These are phyloP conservation scores for Wallemia hederae DNA, from an alignment of 1,284 basidiomycete species.

Conservation along the genomic window DNA sequence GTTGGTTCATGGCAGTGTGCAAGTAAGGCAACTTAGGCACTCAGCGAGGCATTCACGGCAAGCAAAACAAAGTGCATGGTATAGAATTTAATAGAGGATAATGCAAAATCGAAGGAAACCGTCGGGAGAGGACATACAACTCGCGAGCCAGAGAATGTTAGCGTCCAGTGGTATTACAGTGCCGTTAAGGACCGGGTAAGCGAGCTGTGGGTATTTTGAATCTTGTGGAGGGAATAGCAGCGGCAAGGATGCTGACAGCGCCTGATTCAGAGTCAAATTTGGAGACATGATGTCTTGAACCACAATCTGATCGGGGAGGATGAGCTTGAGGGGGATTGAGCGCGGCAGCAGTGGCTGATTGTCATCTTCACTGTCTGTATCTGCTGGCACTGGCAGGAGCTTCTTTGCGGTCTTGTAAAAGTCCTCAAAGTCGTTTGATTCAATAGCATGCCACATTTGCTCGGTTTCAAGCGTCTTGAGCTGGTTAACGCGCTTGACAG, in stretches of 20 bases:
- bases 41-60: no score
- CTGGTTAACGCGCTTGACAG: background rate
- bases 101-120: background rate
- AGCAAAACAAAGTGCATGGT: background rate
- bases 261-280: background rate
- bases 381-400: background rate
- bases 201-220: background rate
- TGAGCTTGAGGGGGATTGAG: background rate
- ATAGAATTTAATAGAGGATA: background rate
- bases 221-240: background rate
- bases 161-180: background rate
- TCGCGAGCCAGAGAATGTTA: background rate
- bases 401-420: background rate
- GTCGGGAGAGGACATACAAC: background rate
- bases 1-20: background rate
- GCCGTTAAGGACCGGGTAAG: background rate
- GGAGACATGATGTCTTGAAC: background rate
- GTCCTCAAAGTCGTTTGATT: background rate
- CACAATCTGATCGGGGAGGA: background rate
- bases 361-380: background rate
- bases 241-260: background rate
- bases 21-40: no score
- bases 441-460: background rate
- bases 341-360: background rate
- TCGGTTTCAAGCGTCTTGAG: background rate